Conservation (phyloP, 257 asterid genomes). For the Nicotiana sylvestris region DNA sequence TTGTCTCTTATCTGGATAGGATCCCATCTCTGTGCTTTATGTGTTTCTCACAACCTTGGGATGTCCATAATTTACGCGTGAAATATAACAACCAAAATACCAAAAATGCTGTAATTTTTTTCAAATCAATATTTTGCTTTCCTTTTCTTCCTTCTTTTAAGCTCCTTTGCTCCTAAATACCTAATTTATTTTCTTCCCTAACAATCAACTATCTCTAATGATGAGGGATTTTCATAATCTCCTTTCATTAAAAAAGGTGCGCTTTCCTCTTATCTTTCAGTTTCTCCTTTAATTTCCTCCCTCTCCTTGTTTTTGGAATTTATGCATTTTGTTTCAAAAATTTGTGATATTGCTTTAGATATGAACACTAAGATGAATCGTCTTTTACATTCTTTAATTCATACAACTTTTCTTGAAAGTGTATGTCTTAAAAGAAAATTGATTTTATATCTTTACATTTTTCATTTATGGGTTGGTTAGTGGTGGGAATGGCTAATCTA, state of each 20-base stretch:
- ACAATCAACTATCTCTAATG: background rate
- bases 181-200: background rate
- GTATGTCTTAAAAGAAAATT: background rate
- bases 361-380: background rate
- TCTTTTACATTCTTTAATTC: background rate
- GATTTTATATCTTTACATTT: background rate
- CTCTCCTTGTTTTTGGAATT: background rate
- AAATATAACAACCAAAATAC: background rate
- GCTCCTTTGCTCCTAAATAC: background rate
- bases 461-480: background rate
- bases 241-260: background rate
- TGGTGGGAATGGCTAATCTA: background rate
- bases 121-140: background rate
- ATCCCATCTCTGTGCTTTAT: too few relatives aligned
- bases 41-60: background rate
- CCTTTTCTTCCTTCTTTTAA: conserved; percentile 6
- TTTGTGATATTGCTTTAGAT: background rate
- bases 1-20: too few relatives aligned
- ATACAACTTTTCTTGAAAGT: too few relatives aligned
- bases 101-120: background rate
- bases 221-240: background rate
- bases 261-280: background rate
- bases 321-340: background rate
- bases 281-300: background rate
- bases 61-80: background rate